These are phyloP conservation scores for Populus euphratica DNA, from an alignment of 345 rosid genomes.

Conservation along the genomic window DNA sequence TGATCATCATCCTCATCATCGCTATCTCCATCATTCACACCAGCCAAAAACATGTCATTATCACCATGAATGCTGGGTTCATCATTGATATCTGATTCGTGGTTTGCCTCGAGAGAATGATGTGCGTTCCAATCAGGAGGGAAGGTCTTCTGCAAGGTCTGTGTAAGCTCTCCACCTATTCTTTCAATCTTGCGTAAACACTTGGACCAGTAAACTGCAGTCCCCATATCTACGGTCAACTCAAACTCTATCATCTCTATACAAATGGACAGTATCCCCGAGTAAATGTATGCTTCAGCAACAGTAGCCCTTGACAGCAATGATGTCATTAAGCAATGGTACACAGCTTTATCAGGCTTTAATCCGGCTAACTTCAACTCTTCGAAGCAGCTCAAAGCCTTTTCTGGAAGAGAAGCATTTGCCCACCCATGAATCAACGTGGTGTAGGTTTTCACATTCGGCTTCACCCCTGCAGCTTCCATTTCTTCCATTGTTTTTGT, in stretches of 20 bases:
- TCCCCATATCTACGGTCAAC: conserved; percentile 84
- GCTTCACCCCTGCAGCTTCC: conserved; percentile 60
- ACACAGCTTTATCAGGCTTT: conserved; percentile 84
- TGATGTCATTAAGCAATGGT: conserved; percentile 85
- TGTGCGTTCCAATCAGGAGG: conserved; percentile 82
- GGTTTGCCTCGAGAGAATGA: conserved; percentile 29
- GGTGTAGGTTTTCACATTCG: conserved; percentile 87
- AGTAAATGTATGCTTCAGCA: conserved; percentile 67
- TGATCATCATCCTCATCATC: conserved; percentile 17
- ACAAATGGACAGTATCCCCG: conserved; percentile 54
- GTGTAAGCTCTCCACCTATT: conserved; percentile 85
- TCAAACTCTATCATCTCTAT: conserved; percentile 73
- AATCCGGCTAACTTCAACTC: conserved; percentile 73
- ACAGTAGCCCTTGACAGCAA: conserved; percentile 76
- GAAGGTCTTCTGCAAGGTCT: conserved; percentile 85
- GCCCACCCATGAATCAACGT: conserved; percentile 94
- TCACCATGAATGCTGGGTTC: conserved; percentile 22
- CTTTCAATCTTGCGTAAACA: conserved; percentile 78
- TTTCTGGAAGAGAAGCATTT: conserved; percentile 86
- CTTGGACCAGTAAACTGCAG: conserved; percentile 90
- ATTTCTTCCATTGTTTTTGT: conserved; percentile 60
- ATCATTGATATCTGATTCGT: conserved; percentile 36
- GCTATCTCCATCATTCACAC: conserved; percentile 16
- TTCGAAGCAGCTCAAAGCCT: conserved; percentile 75
- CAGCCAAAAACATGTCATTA: conserved; percentile 2